Base-by-base conservation (phyloP, 2,329 filamentous ascomycete species). In the Trichoderma koningii region DNA sequence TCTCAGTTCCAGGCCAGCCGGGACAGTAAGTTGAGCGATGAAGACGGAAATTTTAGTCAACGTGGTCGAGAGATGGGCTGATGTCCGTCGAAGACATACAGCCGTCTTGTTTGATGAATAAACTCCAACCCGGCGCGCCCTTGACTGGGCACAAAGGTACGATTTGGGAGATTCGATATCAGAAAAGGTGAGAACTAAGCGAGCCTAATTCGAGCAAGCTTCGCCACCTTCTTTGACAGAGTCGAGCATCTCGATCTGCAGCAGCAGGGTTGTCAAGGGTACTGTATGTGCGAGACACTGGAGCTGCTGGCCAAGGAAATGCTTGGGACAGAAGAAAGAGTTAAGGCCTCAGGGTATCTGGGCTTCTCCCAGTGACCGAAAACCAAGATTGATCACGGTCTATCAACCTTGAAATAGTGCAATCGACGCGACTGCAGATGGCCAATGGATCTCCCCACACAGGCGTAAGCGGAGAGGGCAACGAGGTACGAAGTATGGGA, bases 191-290 rank as follows among this genome's bases (percentile, higher is more conserved):
- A 55, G 5, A 26, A 23, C 23, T 47, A 38, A 55, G 50, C 59
- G 59, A 55, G 59, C 41, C 53, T 38, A 17, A 55, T 53, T 47
- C 59, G 34, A 63, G 50, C 59, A 63, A 55, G 59, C 59, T 55
- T 63, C 50, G 59, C 50, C 59, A 63, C 50, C n/a, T 42, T 63
- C 45, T 53, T 28, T 38, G 50, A 50, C 48, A 55, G 41, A 63
- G 34, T 63, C 41, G 50, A 55, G 26, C 59, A 63, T 63, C 59
- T 63, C 59, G 59, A 62, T 62, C 44, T 38, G 50, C 41, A 48
- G 38, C 17, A 50, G 42, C 44, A 60, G 56, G 56, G n/a, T 28
- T 41, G 38, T 60, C 56, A 50, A 41, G 23, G 14, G 50, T 26
- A 34, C 30, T 34, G 34, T 38, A 38, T 38, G 34, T 38, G 55